Percentiles rank a stretch among this genome's conserved stretches.
Evolutionary conservation across 768 basidiomycete species (phyloP).

Genomic region (Hericium coralloides): DNA sequence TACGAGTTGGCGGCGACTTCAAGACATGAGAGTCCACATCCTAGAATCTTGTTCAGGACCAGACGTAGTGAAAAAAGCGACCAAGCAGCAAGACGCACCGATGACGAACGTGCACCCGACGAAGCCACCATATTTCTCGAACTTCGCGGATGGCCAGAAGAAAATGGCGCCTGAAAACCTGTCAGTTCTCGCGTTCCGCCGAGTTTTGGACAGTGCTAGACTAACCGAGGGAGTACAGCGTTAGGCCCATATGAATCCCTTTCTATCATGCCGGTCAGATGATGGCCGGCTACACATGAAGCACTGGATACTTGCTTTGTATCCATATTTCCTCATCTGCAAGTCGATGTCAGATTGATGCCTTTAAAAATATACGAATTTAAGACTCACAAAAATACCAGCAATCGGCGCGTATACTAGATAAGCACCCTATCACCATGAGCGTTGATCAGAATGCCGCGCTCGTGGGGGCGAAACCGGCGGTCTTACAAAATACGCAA

Average conservation of each 20-base stretch:
- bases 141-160: conserved; percentile 74
- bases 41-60: conserved; percentile 20
- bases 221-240: conserved; percentile 47
- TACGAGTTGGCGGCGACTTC: conserved; percentile 80
- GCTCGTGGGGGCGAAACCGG: background rate
- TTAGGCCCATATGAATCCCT: conserved; percentile 55
- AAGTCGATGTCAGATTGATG: conserved; percentile 1
- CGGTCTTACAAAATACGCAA: conserved; percentile 53
- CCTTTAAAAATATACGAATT: background rate
- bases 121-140: conserved; percentile 59
- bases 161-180: conserved; percentile 49
- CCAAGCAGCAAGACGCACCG: conserved; percentile 24
- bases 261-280: conserved; percentile 22
- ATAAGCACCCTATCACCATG: conserved; percentile 42
- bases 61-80: background rate
- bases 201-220: conserved; percentile 4
- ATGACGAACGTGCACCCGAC: conserved; percentile 68
- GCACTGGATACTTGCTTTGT: conserved; percentile 34
- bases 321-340: conserved; percentile 54
- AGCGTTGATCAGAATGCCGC: background rate
- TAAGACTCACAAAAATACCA: conserved; percentile 40
- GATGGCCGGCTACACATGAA: background rate
- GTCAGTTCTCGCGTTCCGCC: conserved; percentile 16
- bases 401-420: conserved; percentile 52
- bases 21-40: conserved; percentile 56